Evolutionary conservation across 805 yeast species (phyloP).

Genomic region (Yarrowia porcina): DNA sequence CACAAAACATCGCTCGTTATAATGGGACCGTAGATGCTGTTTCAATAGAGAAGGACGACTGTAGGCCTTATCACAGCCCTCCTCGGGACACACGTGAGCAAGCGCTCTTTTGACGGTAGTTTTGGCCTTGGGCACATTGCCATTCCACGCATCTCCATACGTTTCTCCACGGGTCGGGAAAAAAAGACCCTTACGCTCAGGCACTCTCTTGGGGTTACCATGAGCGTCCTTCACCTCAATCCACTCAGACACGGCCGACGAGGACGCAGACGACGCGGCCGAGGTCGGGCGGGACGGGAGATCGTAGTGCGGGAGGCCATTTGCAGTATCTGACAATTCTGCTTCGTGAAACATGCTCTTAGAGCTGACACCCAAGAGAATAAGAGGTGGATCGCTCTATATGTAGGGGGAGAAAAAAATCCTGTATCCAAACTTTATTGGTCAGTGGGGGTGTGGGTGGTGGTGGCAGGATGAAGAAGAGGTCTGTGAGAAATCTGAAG

Average conservation of each 20-base stretch:
- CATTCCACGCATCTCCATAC: conserved; percentile 7
- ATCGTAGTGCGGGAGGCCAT: not conserved
- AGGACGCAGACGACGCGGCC: not conserved
- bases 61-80: conserved; percentile 72
- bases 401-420: conserved; percentile 23
- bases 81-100: conserved; percentile 55
- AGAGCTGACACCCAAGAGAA: not conserved
- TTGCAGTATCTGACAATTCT: not conserved
- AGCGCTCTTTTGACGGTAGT: conserved; percentile 28
- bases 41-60: conserved; percentile 76
- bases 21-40: conserved; percentile 77
- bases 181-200: conserved; percentile 9
- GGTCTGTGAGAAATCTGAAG: not conserved
- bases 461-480: not conserved
- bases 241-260: not conserved
- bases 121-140: conserved; percentile 9
- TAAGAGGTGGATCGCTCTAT: conserved; percentile 2
- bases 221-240: conserved; percentile 18
- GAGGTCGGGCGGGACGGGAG: not conserved
- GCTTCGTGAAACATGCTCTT: conserved; percentile 17
- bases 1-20: conserved; percentile 69
- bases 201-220: conserved; percentile 11
- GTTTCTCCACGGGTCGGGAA: conserved; percentile 6
- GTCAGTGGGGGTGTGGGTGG: not conserved
- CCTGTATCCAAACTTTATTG: conserved; percentile 1